Evolutionary conservation across 2,329 filamentous ascomycete genomes (phyloP).

Genomic region (Colletotrichum shisoi): DNA sequence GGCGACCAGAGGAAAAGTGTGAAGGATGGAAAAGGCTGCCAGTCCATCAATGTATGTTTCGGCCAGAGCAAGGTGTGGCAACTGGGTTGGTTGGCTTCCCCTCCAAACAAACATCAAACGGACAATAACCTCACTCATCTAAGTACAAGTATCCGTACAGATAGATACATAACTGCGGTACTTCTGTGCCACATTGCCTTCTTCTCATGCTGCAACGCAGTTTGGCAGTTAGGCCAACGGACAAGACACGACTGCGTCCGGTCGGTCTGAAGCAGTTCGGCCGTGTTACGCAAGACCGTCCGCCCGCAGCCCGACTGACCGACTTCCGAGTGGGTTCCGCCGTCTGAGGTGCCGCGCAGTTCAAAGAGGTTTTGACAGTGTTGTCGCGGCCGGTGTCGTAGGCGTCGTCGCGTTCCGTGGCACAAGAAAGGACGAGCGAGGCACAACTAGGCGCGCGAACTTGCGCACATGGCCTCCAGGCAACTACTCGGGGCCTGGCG

Average conservation of each 20-base stretch:
- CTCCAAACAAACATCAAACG: slow-evolving; percentile 59
- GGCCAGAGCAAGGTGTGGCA: slow-evolving; percentile 50
- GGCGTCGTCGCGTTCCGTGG: slow-evolving; percentile 14
- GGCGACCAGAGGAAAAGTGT: background rate
- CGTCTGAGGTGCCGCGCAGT: background rate
- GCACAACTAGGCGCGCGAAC: slow-evolving; percentile 25
- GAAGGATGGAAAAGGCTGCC: slow-evolving; percentile 21
- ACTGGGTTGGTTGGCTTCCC: slow-evolving; percentile 31
- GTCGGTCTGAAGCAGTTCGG: background rate
- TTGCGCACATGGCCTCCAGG: slow-evolving; percentile 22
- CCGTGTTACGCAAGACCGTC: background rate
- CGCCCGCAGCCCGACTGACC: background rate
- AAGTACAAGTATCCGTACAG: background rate
- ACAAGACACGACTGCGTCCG: slow-evolving; percentile 9
- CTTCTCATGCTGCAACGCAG: background rate
- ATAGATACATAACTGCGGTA: slow-evolving; percentile 11
- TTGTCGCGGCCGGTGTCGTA: slow-evolving; percentile 17
- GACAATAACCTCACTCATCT: slow-evolving; percentile 37
- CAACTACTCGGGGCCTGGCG: background rate
- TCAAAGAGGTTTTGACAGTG: background rate
- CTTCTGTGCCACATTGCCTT: background rate
- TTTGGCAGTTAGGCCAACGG: background rate
- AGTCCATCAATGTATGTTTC: slow-evolving; percentile 48
- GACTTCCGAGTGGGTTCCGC: background rate
- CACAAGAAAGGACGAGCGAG: slow-evolving; percentile 15